These are phyloP conservation scores for Letharia columbiana DNA, from an alignment of 495 filamentous ascomycete genomes.

Conservation along the genomic window DNA sequence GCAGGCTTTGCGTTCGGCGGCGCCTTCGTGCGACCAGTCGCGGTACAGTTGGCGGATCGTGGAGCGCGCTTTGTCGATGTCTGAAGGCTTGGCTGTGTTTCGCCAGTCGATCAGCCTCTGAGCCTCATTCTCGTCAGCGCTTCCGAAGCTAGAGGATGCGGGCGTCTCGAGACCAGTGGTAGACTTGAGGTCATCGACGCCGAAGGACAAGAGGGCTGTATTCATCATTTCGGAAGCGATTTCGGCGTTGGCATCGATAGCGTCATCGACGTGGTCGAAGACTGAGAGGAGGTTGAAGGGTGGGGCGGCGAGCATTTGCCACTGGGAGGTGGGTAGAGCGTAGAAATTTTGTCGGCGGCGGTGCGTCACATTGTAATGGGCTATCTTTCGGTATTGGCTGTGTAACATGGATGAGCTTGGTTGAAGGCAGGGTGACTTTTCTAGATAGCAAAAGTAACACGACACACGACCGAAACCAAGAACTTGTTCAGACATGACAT, in stretches of 20 bases:
- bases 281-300: conserved; percentile 76
- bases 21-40: conserved; percentile 83
- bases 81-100: conserved; percentile 53
- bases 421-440: background rate
- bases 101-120: conserved; percentile 46
- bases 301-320: conserved; percentile 65
- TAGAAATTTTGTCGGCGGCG: conserved; percentile 85
- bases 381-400: conserved; percentile 74
- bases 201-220: conserved; percentile 57
- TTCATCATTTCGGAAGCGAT: conserved; percentile 68
- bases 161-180: background rate
- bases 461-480: background rate
- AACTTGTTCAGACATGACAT: background rate
- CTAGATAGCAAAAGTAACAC: background rate
- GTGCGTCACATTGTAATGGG: conserved; percentile 84
- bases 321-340: conserved; percentile 72
- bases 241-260: conserved; percentile 81
- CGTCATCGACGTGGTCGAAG: conserved; percentile 70
- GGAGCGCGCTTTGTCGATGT: conserved; percentile 83
- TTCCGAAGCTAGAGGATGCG: background rate
- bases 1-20: conserved; percentile 60
- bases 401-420: background rate
- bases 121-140: conserved; percentile 16
- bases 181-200: conserved; percentile 29
- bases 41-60: conserved; percentile 90